phyloP scores from a whole-genome alignment of 1,284 basidiomycete species.

The Inonotus hispidus region DNA sequence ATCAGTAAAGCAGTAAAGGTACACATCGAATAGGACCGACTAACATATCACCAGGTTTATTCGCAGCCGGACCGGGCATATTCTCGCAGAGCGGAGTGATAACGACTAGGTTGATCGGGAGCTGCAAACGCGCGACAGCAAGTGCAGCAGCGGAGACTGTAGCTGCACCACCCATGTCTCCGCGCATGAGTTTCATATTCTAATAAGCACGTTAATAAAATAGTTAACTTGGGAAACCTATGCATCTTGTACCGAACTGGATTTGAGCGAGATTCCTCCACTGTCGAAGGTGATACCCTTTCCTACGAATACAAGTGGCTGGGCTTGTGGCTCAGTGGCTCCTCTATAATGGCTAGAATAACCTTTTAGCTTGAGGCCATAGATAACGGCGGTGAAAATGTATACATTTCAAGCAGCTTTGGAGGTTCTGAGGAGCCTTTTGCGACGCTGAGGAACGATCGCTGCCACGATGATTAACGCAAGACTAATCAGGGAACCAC shows the following conservation, averaged over 20 bases:
- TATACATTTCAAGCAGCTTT: constrained; percentile 83
- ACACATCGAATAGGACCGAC: constrained; percentile 21
- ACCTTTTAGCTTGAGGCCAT: not conserved
- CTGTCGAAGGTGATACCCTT: constrained; percentile 89
- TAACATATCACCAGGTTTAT: constrained; percentile 82
- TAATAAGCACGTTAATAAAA: constrained; percentile 24
- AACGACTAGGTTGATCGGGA: constrained; percentile 78
- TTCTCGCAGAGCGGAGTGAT: constrained; percentile 82
- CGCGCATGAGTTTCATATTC: constrained; percentile 79
- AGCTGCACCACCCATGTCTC: constrained; percentile 86
- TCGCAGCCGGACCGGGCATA: constrained; percentile 80
- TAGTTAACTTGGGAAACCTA: not conserved
- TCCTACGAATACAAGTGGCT: constrained; percentile 76
- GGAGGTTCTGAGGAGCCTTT: constrained; percentile 80
- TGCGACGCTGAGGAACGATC: constrained; percentile 84
- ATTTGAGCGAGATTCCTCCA: constrained; percentile 87
- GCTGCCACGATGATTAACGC: constrained; percentile 33
- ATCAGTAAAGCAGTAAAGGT: not conserved
- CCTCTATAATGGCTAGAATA: constrained; percentile 73
- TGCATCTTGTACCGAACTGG: constrained; percentile 50
- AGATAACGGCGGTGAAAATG: not conserved
- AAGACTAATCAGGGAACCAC: not conserved
- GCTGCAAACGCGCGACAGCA: constrained; percentile 75
- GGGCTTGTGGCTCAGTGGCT: constrained; percentile 43
- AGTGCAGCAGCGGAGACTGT: constrained; percentile 67